A percentile compares a stretch with the other conserved stretches of the same genome.
Evolutionary conservation across 805 yeast genomes (phyloP).

Genomic region (Cyberlindnera nakhonratchasimensis): DNA sequence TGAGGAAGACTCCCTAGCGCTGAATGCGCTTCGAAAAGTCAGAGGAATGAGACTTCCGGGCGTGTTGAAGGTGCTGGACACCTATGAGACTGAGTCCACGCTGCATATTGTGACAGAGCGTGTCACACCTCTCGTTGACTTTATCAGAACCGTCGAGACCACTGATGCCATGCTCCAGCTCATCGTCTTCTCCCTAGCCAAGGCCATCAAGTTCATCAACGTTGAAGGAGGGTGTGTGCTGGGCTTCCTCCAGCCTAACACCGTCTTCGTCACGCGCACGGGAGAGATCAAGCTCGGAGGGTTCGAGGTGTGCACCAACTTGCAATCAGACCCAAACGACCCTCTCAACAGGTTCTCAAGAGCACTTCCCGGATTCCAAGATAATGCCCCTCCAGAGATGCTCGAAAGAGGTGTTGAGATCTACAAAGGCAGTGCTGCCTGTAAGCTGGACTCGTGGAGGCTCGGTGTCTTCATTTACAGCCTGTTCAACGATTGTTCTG

Average conservation of each 20-base stretch:
- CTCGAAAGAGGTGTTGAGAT: slow-evolving; percentile 41
- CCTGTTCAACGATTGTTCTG: slow-evolving; percentile 34
- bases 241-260: slow-evolving; percentile 54
- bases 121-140: slow-evolving; percentile 48
- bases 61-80: slow-evolving; percentile 57
- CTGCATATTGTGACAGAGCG: slow-evolving; percentile 67
- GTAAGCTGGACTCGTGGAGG: slow-evolving; percentile 60
- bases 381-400: slow-evolving; percentile 54
- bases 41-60: slow-evolving; percentile 69
- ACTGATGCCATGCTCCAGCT: slow-evolving; percentile 40
- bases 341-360: slow-evolving; percentile 35
- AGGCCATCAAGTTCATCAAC: slow-evolving; percentile 55
- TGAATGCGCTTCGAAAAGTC: slow-evolving; percentile 43
- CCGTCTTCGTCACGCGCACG: slow-evolving; percentile 58
- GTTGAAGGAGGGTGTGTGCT: slow-evolving; percentile 53
- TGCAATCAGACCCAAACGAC: slow-evolving; percentile 33
- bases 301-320: slow-evolving; percentile 60
- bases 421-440: slow-evolving; percentile 30
- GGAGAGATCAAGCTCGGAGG: slow-evolving; percentile 90
- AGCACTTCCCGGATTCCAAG: slow-evolving; percentile 31
- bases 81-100: slow-evolving; percentile 54
- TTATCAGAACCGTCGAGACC: slow-evolving; percentile 32
- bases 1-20: slow-evolving; percentile 37
- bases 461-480: slow-evolving; percentile 54
- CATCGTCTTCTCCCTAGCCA: slow-evolving; percentile 55